A percentile compares a stretch with the other conserved stretches of the same genome.
These are phyloP conservation scores for Aspergillus sp. DNA, from an alignment of 2,329 filamentous ascomycete species.

Conservation along the genomic window DNA sequence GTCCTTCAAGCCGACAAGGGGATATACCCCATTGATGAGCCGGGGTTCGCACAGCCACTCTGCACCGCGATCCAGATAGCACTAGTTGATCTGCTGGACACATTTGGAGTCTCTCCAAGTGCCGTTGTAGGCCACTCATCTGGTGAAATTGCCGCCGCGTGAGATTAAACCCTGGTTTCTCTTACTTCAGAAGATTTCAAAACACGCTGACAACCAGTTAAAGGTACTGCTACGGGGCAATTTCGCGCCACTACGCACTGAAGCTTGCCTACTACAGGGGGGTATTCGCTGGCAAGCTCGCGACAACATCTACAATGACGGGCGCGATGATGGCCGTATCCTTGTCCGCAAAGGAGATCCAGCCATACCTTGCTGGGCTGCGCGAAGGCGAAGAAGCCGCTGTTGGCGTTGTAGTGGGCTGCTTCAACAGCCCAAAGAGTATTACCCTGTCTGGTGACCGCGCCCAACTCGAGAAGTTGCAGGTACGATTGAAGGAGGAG, in stretches of 20 bases:
- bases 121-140: conserved; percentile 35
- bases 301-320: too few relatives aligned
- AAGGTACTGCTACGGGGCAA: neutral
- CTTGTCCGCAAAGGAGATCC: neutral
- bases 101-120: conserved; percentile 30
- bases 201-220: too few relatives aligned
- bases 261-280: conserved; percentile 4
- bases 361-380: neutral
- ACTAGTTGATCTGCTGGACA: conserved; percentile 32
- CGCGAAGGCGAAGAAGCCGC: too few relatives aligned
- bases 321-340: neutral
- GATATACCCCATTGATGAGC: neutral
- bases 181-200: too few relatives aligned
- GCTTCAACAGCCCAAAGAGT: conserved; percentile 8
- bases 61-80: conserved; percentile 37
- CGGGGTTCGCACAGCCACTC: conserved; percentile 29
- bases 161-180: neutral
- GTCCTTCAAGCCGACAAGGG: too few relatives aligned
- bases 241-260: neutral
- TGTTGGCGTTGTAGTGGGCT: neutral
- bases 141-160: conserved; percentile 49
- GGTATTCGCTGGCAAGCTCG: neutral
- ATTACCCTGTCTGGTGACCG: conserved; percentile 11
- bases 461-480: conserved; percentile 3
- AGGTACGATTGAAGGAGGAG: conserved; percentile 8